phyloP scores from a whole-genome alignment of 2,329 filamentous ascomycete species.

The Fusarium pseudonygamai region DNA sequence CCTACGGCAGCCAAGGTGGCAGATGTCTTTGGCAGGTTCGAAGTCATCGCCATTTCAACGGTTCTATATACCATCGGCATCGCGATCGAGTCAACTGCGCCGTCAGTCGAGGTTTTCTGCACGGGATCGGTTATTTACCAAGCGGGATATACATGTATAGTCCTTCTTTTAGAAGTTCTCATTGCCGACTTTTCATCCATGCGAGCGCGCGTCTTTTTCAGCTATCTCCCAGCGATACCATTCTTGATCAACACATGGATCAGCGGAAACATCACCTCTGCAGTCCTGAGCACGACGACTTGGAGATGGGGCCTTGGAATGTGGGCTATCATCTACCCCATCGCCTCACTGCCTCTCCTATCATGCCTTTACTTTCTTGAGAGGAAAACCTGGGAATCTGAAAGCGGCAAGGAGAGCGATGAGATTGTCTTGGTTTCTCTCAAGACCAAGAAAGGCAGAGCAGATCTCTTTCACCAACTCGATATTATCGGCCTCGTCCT shows the following conservation, averaged over 20 bases:
- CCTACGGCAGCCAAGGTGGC: slow-evolving; percentile 69
- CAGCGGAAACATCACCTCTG: slow-evolving; percentile 63
- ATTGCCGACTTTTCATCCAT: slow-evolving; percentile 69
- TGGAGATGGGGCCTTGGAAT: slow-evolving; percentile 74
- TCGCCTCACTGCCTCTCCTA: slow-evolving; percentile 64
- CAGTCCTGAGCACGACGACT: slow-evolving; percentile 58
- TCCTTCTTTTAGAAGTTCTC: slow-evolving; percentile 68
- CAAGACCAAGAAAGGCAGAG: slow-evolving; percentile 45
- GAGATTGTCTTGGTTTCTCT: not conserved
- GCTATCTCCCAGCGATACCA: slow-evolving; percentile 67
- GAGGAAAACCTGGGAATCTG: slow-evolving; percentile 27
- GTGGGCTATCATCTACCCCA: slow-evolving; percentile 69
- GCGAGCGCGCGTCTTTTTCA: slow-evolving; percentile 68
- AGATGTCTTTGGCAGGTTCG: slow-evolving; percentile 69
- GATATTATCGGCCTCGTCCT: slow-evolving; percentile 61
- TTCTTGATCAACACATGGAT: slow-evolving; percentile 73
- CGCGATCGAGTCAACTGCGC: slow-evolving; percentile 61
- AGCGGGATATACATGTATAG: slow-evolving; percentile 66
- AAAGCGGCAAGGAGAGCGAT: slow-evolving; percentile 9
- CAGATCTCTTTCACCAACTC: slow-evolving; percentile 65
- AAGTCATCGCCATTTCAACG: slow-evolving; percentile 64
- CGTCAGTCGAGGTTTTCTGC: slow-evolving; percentile 59
- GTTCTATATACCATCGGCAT: slow-evolving; percentile 65
- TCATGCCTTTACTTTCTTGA: slow-evolving; percentile 51
- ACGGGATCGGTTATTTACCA: slow-evolving; percentile 66